Conservation (phyloP, 2,329 filamentous ascomycete species). For the Aureobasidium sp. region DNA sequence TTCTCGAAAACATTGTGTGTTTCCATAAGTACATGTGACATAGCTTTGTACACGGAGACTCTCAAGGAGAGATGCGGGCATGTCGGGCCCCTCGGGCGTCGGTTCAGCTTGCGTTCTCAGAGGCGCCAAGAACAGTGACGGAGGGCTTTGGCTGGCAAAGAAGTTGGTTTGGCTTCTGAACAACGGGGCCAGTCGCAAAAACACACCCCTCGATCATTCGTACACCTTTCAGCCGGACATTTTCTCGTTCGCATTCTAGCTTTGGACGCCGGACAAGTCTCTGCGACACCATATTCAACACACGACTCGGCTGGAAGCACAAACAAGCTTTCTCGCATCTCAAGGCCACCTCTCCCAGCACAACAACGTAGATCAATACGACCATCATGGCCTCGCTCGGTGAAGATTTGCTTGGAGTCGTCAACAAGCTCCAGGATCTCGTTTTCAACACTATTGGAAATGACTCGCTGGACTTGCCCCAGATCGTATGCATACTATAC, state of each 20-base stretch:
- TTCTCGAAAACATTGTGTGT: too few species aligned
- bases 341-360: neutral
- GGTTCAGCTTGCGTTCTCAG: neutral
- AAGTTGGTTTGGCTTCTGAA: slow-evolving; percentile 10
- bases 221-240: neutral
- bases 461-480: slow-evolving; percentile 92
- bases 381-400: slow-evolving; percentile 77
- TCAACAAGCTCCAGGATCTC: slow-evolving; percentile 97
- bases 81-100: neutral
- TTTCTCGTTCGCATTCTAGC: neutral
- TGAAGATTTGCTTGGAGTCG: slow-evolving; percentile 87
- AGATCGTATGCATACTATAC: slow-evolving; percentile 65
- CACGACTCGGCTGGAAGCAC: neutral
- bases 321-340: slow-evolving; percentile 1
- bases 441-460: slow-evolving; percentile 99
- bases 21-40: too few species aligned
- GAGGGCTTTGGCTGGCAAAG: neutral
- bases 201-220: neutral
- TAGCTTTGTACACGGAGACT: neutral
- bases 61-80: neutral
- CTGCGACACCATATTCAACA: neutral
- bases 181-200: neutral
- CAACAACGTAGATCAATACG: neutral
- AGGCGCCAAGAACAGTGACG: neutral
- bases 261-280: neutral